Evolutionary conservation across 768 basidiomycete genomes (phyloP).

Genomic region (Suillus subalutaceus): DNA sequence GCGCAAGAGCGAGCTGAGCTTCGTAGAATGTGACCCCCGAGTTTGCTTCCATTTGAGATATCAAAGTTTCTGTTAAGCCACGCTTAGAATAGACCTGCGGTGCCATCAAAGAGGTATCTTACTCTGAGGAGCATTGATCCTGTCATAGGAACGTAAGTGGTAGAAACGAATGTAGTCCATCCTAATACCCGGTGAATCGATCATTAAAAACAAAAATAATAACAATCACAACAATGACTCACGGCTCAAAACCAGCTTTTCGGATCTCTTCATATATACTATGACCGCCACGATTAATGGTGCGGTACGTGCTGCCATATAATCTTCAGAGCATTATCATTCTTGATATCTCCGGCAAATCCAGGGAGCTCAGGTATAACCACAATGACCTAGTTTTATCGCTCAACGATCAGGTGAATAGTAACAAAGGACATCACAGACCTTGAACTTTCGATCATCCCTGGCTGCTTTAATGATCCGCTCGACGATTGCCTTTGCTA

Average conservation of each 20-base stretch:
- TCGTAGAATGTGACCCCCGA: slow-evolving; percentile 82
- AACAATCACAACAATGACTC: slow-evolving; percentile 25
- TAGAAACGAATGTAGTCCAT: slow-evolving; percentile 88
- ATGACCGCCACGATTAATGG: slow-evolving; percentile 86
- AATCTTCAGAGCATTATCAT: slow-evolving; percentile 61
- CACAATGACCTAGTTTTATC: slow-evolving; percentile 66
- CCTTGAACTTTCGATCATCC: slow-evolving; percentile 78
- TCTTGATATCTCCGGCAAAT: slow-evolving; percentile 83
- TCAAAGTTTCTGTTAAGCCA: slow-evolving; percentile 42
- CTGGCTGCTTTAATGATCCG: slow-evolving; percentile 82
- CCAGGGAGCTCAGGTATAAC: slow-evolving; percentile 91
- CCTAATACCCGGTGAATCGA: slow-evolving; percentile 39
- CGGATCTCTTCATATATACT: slow-evolving; percentile 86
- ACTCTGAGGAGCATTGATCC: slow-evolving; percentile 80
- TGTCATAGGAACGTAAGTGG: slow-evolving; percentile 89
- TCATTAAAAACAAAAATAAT: neutral
- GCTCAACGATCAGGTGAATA: neutral
- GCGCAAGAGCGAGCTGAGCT: slow-evolving; percentile 84
- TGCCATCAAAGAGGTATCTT: slow-evolving; percentile 21
- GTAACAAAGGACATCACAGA: slow-evolving; percentile 23
- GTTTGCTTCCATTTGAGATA: slow-evolving; percentile 69
- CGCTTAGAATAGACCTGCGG: slow-evolving; percentile 25
- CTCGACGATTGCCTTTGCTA: slow-evolving; percentile 81
- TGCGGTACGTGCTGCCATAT: slow-evolving; percentile 87
- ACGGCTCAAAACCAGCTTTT: slow-evolving; percentile 81